Conservation (phyloP, 257 asterid genomes). For the Nicotiana paniculata region DNA sequence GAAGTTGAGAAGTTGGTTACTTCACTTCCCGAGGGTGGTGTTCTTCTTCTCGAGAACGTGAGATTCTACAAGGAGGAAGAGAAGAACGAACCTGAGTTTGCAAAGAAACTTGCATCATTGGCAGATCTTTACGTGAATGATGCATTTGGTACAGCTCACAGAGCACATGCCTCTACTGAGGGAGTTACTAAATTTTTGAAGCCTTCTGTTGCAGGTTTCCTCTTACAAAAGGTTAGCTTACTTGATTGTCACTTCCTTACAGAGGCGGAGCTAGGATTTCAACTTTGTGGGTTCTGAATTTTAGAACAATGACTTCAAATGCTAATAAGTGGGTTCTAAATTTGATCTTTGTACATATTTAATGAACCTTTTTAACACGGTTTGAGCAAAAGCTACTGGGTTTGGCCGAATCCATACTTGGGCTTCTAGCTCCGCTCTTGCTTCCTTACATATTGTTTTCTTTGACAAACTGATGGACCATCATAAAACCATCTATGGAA, state of each 20-base stretch:
- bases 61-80: conserved; percentile 93
- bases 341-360: no score
- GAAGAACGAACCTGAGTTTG: conserved; percentile 82
- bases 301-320: no score
- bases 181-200: conserved; percentile 81
- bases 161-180: conserved; percentile 92
- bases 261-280: no score
- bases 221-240: conserved; percentile 62
- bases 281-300: no score
- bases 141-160: conserved; percentile 92
- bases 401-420: no score
- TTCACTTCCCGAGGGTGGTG: conserved; percentile 62
- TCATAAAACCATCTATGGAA: background rate
- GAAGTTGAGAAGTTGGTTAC: conserved; percentile 78
- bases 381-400: no score
- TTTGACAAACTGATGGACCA: background rate
- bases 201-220: conserved; percentile 93
- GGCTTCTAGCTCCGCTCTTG: no score
- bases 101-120: conserved; percentile 78
- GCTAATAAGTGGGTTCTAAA: no score
- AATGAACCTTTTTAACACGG: no score
- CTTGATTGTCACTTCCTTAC: conserved; percentile 1
- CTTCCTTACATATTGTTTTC: background rate
- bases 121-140: conserved; percentile 83
- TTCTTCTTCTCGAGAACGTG: conserved; percentile 82